phyloP scores from a whole-genome alignment of 345 rosid species.

The Murraya paniculata region DNA sequence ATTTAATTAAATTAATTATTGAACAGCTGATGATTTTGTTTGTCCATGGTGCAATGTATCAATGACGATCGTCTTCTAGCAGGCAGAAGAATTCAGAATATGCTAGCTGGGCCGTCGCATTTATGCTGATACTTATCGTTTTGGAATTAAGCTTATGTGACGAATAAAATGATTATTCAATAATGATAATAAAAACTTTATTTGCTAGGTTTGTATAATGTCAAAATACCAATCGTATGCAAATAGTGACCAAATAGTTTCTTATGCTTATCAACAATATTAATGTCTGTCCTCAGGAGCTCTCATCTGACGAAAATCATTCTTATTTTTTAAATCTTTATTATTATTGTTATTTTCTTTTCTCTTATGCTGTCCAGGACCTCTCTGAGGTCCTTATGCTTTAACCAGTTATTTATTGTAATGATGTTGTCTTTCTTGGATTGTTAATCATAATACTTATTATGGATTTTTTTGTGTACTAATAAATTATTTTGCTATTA shows the following conservation, averaged over 20 bases:
- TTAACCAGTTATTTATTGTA: too few species aligned
- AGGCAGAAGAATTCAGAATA: conserved; percentile 7
- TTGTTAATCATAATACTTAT: too few species aligned
- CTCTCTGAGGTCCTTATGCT: too few species aligned
- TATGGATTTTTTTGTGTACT: too few species aligned
- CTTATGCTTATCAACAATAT: not conserved
- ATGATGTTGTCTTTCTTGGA: too few species aligned
- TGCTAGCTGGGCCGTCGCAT: not conserved
- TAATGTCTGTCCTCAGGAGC: too few species aligned
- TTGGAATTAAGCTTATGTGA: not conserved
- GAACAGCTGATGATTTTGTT: conserved; percentile 18
- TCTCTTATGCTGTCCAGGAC: too few species aligned
- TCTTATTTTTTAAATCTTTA: too few species aligned
- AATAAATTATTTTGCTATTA: too few species aligned
- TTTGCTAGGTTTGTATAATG: not conserved
- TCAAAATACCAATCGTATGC: not conserved
- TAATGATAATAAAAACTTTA: not conserved
- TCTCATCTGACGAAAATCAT: too few species aligned
- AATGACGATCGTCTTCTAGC: not conserved
- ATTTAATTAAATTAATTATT: conserved; percentile 11
- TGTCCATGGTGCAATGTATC: conserved; percentile 20
- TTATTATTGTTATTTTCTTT: too few species aligned
- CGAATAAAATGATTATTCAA: not conserved
- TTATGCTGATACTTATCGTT: conserved; percentile 1
- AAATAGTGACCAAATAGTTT: too few species aligned